Evolutionary conservation across 2,329 filamentous ascomycete genomes (phyloP), one percentile per base, ranked within the genome.

Genomic region (Podosphaera aphanis): DNA sequence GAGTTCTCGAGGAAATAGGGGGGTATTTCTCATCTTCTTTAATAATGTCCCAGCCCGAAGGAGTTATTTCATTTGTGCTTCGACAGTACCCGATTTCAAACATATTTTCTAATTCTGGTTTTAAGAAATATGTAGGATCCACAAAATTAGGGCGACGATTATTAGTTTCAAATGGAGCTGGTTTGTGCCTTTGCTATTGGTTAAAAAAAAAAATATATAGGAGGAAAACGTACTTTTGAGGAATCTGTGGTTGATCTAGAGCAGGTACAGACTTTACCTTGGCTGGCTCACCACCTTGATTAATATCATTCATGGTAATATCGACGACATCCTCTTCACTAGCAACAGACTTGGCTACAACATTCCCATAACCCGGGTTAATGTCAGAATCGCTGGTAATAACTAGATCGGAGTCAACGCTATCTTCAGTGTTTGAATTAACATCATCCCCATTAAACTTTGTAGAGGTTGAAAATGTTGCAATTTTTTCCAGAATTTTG

Each of bases 281-380:
- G 11, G 18, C 6, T 25, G 7, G 7, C 33, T 44, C 42, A 33
- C 8, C 13, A 43, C 16, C 18, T 43, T 15, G 5, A 16, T 19
- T 5, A 2, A n/a, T 20, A 42, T 23, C 27, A 45, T 75, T 77
- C 78, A 94, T 86, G 0, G 81, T 82, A 15, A 98, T 77, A 57
- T 94, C 83, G 5, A 95, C 82, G 56, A 94, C 74, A 49, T 83
- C 83, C 49, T 94, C 86, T 59, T 94, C 88, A 8, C 84, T 82
- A 58, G 86, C 79, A 1, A 93, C 72, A 2, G 86, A 93, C 23
- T 74, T 71, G 39, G 83, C 79, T 48, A 79, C 73, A 41, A 93
- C 69, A 56, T 79, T 80, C 19, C 72, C 68, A 51, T 81, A 80
- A 8, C 71, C 73, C 3, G 76, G 76, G 50, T 81, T 74, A 2